Evolutionary conservation across 192 early-diverging fungal species (phyloP), one percentile per base, ranked within the genome.

Genomic region (Coemansia sp.): DNA sequence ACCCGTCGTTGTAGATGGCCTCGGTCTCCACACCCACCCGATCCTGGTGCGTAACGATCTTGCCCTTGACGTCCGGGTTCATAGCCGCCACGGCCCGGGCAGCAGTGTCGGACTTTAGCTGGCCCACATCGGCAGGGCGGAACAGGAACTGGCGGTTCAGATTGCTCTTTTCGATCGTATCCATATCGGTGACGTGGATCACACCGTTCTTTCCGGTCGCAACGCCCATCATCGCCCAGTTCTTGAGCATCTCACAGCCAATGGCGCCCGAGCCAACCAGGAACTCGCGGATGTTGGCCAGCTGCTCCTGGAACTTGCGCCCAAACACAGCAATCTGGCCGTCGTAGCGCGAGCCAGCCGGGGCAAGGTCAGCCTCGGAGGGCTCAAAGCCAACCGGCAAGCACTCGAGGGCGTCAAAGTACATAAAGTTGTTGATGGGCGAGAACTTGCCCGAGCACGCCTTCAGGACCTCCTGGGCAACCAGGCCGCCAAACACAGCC

Each of bases 161-260:
- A 75, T 99, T 99, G 54, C 83, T 87, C 80, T 96, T 99, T 49
- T 99, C 97, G 41, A 99, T 99, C 7, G 95, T 96, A 66, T 99
- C 97, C 96, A 99, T 99, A 61, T 99, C 96, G 6, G 95, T 99
- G 38, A 99, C 69, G 64, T 80, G 82, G 36, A 98, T 81, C 16
- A 76, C 76, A 19, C 96, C 89, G 18, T 85, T 66, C 26, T 84
- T 78, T 23, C 94, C 95, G 13, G 87, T 81, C 25, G 86, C 87
- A 28, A 91, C 62, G 25, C 89, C 89, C 81, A 90, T 90, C 79
- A 99, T 85, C 21, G 95, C 92, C 92, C 92, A 98, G 75, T 98
- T 98, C 78, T 99, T 99, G 27, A 99, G 79, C 92, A 99, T 96
- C 71, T 99, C 96, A 74, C 96, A 99, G 34, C 96, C 96, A 67